These are phyloP conservation scores for Talaromyces sp. DNA, from an alignment of 2,329 filamentous ascomycete genomes.

Conservation along the genomic window DNA sequence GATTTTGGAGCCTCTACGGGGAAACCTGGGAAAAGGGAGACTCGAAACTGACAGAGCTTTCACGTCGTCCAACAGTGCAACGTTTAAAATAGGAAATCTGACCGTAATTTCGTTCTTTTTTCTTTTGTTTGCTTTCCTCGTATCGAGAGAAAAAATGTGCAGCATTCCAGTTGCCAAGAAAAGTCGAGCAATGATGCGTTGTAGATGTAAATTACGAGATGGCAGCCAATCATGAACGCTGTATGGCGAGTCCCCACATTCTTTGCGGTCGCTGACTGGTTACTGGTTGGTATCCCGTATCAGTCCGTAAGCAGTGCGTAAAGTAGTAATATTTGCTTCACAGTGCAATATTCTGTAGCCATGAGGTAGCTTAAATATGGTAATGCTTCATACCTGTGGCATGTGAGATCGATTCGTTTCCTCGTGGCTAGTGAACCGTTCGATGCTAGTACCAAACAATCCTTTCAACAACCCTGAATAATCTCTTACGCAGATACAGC, in stretches of 20 bases:
- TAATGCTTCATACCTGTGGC: not conserved
- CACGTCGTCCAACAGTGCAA: not conserved
- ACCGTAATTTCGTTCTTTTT: not conserved
- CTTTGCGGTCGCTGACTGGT: conserved; percentile 6
- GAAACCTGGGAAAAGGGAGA: not conserved
- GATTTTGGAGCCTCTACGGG: conserved; percentile 1
- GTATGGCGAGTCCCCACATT: not conserved
- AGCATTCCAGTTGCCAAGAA: conserved; percentile 12
- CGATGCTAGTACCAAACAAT: not conserved
- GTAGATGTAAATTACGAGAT: not conserved
- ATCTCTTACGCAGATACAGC: not conserved
- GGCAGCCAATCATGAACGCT: not conserved
- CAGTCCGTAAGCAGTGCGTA: too few relatives aligned
- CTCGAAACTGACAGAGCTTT: not conserved
- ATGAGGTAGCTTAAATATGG: not conserved
- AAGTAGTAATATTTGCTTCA: not conserved
- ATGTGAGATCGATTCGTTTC: not conserved
- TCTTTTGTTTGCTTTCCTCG: not conserved
- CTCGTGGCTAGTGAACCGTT: not conserved
- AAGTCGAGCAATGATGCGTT: not conserved
- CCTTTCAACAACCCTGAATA: not conserved
- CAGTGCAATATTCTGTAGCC: not conserved
- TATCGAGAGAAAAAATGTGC: not conserved
- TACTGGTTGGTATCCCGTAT: not conserved
- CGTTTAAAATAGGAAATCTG: not conserved